Base-by-base conservation (phyloP, 129 eudicot species). In the Arctium lappa region DNA sequence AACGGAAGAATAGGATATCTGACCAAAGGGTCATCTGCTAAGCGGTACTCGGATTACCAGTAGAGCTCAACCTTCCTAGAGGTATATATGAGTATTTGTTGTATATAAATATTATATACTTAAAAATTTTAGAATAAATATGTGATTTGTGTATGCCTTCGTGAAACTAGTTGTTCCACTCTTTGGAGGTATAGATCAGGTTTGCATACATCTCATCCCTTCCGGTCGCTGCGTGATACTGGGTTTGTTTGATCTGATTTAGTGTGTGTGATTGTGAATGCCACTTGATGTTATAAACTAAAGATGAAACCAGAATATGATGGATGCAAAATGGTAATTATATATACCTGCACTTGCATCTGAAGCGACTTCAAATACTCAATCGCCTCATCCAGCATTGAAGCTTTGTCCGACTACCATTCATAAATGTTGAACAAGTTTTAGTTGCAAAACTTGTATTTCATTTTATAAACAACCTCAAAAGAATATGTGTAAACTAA, bases 321-420 rank as follows among this genome's bases (percentile, higher is more conserved):
- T 30, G n/a, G 7, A 56, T 16, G 65, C 6, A 56, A 31, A 31
- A 13, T 12, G 15, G 30, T 2, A 4, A 60, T 70, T 38, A 12
- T 39, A 37, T 46, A 22, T 85, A 91, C 97, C 93, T 93, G 97
- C 0, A 95, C 93, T 91, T 95, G 97, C 88, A 89, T 44, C 83
- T 91, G 97, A 40, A 95, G 97, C 38, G 90, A 81, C 83, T 95
- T 95, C 80, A 91, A 82, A 89, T 92, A 95, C 89, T 89, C 92
- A 6, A 89, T 92, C 15, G 97, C 97, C 88, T 95, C 97, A 81
- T 92, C 98, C 76, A 95, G 80, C 98, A 93, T 88, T 15, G 98
- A 95, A 86, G 97, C 97, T 88, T 91, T 95, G 87, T 95, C 94
- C 11, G 93, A 77, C 98, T 95, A 87, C 13, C 63, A 84, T 34